Percentiles rank a stretch among this genome's conserved stretches.
Conservation (phyloP, 106 monocot species). For the Dioscorea zingiberensis region DNA sequence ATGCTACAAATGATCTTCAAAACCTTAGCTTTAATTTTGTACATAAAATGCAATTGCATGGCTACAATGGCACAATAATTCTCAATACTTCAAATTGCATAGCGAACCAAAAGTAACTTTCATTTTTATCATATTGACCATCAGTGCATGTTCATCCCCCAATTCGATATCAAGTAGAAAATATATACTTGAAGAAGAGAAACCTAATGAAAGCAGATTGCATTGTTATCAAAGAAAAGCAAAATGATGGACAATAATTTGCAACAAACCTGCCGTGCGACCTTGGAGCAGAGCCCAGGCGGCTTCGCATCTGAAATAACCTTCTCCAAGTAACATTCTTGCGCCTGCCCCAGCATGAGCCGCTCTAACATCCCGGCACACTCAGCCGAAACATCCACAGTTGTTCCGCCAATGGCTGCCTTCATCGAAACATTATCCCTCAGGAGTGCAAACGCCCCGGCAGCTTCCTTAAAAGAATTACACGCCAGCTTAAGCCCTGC, state of each 20-base stretch:
- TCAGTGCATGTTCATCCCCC: too few species aligned
- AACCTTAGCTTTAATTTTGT: too few species aligned
- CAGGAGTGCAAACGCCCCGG: slow-evolving; percentile 49
- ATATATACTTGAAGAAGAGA: too few species aligned
- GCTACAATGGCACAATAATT: too few species aligned
- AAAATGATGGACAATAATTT: neutral
- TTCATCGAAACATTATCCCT: slow-evolving; percentile 32
- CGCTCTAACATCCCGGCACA: slow-evolving; percentile 63
- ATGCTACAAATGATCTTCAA: too few species aligned
- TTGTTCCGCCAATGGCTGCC: slow-evolving; percentile 24
- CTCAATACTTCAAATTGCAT: too few species aligned
- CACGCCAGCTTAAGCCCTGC: slow-evolving; percentile 47
- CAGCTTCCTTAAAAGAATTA: slow-evolving; percentile 40
- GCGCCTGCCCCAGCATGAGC: slow-evolving; percentile 73
- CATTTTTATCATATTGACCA: too few species aligned
- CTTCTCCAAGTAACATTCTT: slow-evolving; percentile 80
- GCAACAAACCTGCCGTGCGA: slow-evolving; percentile 40
- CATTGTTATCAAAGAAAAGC: too few species aligned
- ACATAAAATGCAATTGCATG: too few species aligned
- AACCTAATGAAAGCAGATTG: too few species aligned
- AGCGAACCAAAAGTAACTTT: too few species aligned
- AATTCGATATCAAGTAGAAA: too few species aligned
- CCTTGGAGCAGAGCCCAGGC: slow-evolving; percentile 42
- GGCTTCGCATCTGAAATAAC: slow-evolving; percentile 42
- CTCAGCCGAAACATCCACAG: slow-evolving; percentile 44